These are phyloP conservation scores for Hyphopichia homilentoma DNA, from an alignment of 805 yeast species.

Conservation along the genomic window DNA sequence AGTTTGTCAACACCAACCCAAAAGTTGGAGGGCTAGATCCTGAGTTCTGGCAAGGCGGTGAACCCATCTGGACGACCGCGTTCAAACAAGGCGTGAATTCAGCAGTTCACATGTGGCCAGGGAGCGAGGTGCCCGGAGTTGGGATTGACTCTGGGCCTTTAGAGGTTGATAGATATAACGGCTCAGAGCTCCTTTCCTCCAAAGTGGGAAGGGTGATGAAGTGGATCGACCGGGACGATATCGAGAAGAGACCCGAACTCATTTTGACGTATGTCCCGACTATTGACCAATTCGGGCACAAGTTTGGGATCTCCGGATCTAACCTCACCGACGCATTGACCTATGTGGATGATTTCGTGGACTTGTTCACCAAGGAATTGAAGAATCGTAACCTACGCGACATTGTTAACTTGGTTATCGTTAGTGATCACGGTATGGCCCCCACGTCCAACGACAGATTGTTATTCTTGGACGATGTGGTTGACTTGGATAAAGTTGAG, in stretches of 20 bases:
- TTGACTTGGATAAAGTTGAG: slow-evolving; percentile 52
- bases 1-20: slow-evolving; percentile 63
- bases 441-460: slow-evolving; percentile 72
- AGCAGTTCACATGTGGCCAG: slow-evolving; percentile 98
- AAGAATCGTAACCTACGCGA: slow-evolving; percentile 52
- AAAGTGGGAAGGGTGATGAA: slow-evolving; percentile 57
- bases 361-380: slow-evolving; percentile 45
- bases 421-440: slow-evolving; percentile 94
- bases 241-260: slow-evolving; percentile 65
- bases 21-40: slow-evolving; percentile 46
- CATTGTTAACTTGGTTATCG: slow-evolving; percentile 69
- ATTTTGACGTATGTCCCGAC: slow-evolving; percentile 77
- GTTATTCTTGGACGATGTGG: slow-evolving; percentile 67
- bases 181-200: slow-evolving; percentile 51
- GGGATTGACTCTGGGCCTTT: slow-evolving; percentile 42
- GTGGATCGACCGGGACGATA: slow-evolving; percentile 60
- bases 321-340: slow-evolving; percentile 51
- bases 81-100: slow-evolving; percentile 53
- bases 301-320: slow-evolving; percentile 62
- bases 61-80: slow-evolving; percentile 84
- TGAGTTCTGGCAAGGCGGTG: slow-evolving; percentile 80
- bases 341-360: slow-evolving; percentile 65
- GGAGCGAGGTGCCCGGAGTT: slow-evolving; percentile 68
- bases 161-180: slow-evolving; percentile 62
- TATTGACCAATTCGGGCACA: slow-evolving; percentile 76